Evolutionary conservation across 257 asterid species (phyloP), one percentile per base, ranked within the genome.

Genomic region (Plectranthus barbatus): DNA sequence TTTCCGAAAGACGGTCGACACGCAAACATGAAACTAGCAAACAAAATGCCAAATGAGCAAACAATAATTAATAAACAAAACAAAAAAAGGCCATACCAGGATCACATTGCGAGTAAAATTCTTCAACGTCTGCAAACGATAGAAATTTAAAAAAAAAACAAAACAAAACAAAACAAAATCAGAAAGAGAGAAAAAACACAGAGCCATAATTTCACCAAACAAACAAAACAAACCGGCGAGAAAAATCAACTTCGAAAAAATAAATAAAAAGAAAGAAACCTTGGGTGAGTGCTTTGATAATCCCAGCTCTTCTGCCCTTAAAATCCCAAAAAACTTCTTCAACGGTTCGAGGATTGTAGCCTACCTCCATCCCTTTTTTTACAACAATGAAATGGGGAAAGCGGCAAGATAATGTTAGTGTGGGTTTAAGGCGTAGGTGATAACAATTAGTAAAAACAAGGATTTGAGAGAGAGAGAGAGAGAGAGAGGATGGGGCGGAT

Each of bases 221-320:
- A 26, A 26, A 8, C 37, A 31, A 24, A 15, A 64, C 14, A 37
- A n/a, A 14, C 17, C 1, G 12, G 31, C 39, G 41, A 23, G 6
- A 17, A 42, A 62, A 7, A 7, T 14, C 46, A 40, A 1, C 8
- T 56, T 39, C 4, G 42, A 17, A 23, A 17, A 55, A 21, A 24
- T 7, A 24, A 62, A 33, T 4, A 36, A 9, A 31, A 21, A 59
- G 71, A 36, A 11, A 62, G 41, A 17, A 19, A 81, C 90, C 85
- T 51, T 78, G 19, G 9, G 86, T 83, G 31, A 83, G 90, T 13
- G 90, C 90, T 72, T 80, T 77, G 57, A 83, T 73, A 17, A 83
- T 49, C 37, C 84, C 89, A 73, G 72, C 67, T 65, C 89, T 69
- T 19, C 89, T 72, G 8, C 79, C 86, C 72, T 75, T 79, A 46